A percentile compares a stretch with the other conserved stretches of the same genome.
Conservation (phyloP, 331 rosid genomes). For the Cucumis variabilis region DNA sequence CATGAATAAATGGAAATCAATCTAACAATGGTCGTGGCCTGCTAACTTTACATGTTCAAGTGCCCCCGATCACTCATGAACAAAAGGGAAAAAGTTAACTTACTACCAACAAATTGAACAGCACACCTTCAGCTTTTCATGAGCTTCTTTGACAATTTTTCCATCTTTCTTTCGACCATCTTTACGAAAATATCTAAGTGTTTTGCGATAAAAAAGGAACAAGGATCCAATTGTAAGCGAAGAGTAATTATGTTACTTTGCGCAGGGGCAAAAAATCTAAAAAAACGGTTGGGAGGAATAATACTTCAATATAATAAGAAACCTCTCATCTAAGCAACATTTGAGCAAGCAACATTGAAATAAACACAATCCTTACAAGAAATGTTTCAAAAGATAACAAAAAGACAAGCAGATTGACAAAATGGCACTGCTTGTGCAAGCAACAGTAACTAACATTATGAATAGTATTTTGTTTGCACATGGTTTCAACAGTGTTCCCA, state of each 20-base stretch:
- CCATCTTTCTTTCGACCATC: constrained; percentile 92
- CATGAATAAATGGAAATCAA: not conserved
- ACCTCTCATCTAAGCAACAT: too few species aligned
- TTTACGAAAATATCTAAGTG: constrained; percentile 76
- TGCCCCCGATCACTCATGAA: constrained; percentile 16
- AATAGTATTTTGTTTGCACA: not conserved
- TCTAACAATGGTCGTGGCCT: not conserved
- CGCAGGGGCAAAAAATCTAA: too few species aligned
- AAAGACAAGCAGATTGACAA: too few species aligned
- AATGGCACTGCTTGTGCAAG: too few species aligned
- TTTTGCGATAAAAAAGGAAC: constrained; percentile 76
- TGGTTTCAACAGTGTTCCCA: not conserved
- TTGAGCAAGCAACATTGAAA: too few species aligned
- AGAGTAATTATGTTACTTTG: constrained; percentile 26
- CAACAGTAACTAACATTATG: not conserved
- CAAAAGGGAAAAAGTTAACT: constrained; percentile 47
- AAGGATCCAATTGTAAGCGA: constrained; percentile 67
- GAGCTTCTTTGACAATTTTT: constrained; percentile 80
- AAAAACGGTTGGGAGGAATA: too few species aligned
- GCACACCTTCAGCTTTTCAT: constrained; percentile 95
- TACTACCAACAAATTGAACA: constrained; percentile 67
- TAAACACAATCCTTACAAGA: constrained; percentile 3
- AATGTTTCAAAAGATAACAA: too few species aligned
- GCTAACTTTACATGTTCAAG: not conserved
- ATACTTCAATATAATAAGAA: too few species aligned